Evolutionary conservation across 2,329 filamentous ascomycete genomes (phyloP).

Genomic region (Bipolaris oryzae): DNA sequence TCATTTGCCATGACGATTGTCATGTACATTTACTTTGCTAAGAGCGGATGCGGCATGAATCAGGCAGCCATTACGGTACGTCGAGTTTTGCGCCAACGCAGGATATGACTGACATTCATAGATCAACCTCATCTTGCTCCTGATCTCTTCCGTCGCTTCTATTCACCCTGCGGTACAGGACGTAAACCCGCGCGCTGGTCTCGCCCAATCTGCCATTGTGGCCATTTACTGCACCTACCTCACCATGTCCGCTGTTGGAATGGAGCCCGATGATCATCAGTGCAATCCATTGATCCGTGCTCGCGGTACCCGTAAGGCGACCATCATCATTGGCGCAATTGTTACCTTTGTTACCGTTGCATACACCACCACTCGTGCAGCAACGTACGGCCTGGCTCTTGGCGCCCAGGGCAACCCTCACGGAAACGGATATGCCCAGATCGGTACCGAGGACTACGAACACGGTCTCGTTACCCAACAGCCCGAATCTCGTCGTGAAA

Average conservation of each 20-base stretch:
- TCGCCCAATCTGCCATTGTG: slow-evolving; percentile 98
- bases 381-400: slow-evolving; percentile 83
- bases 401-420: slow-evolving; percentile 63
- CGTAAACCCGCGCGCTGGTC: slow-evolving; percentile 87
- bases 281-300: slow-evolving; percentile 93
- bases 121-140: slow-evolving; percentile 84
- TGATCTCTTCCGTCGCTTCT: slow-evolving; percentile 81
- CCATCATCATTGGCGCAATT: slow-evolving; percentile 88
- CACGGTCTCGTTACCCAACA: slow-evolving; percentile 89
- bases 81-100: slow-evolving; percentile 3
- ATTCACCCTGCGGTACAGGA: slow-evolving; percentile 91
- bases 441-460: slow-evolving; percentile 75
- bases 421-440: slow-evolving; percentile 60
- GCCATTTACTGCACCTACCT: slow-evolving; percentile 98
- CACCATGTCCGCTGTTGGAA: slow-evolving; percentile 96
- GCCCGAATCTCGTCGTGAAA: slow-evolving; percentile 78
- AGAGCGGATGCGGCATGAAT: slow-evolving; percentile 86
- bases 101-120: slow-evolving; percentile 22
- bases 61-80: slow-evolving; percentile 84
- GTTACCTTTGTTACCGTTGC: slow-evolving; percentile 97
- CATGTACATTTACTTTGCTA: slow-evolving; percentile 96
- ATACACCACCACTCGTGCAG: slow-evolving; percentile 95
- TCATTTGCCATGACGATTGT: slow-evolving; percentile 93
- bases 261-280: slow-evolving; percentile 93
- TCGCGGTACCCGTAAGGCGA: slow-evolving; percentile 85